phyloP scores from a whole-genome alignment of 352 stramenopile species.

The Pythium phragmitis region DNA sequence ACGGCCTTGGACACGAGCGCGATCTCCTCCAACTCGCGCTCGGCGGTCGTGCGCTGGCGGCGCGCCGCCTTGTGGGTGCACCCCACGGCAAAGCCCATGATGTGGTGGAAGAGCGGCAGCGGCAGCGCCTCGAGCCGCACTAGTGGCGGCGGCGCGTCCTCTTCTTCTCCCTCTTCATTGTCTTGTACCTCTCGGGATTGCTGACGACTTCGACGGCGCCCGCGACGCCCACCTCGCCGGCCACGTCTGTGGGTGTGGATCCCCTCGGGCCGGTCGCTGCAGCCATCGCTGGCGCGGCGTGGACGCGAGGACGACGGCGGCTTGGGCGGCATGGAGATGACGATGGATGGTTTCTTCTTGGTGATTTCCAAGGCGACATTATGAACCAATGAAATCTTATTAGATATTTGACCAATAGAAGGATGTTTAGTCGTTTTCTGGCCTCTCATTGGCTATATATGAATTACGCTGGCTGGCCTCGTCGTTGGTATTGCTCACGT shows the following conservation, averaged over 20 bases:
- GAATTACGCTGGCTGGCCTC: too few relatives aligned
- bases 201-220: not conserved
- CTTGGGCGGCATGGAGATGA: too few relatives aligned
- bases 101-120: slow-evolving; percentile 17
- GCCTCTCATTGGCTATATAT: too few relatives aligned
- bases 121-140: slow-evolving; percentile 7
- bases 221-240: too few relatives aligned
- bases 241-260: not conserved
- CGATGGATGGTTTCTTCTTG: too few relatives aligned
- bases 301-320: not conserved
- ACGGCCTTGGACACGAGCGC: slow-evolving; percentile 12
- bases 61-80: slow-evolving; percentile 5
- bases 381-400: too few relatives aligned
- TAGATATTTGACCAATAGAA: too few relatives aligned
- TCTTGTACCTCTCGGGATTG: not conserved
- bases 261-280: not conserved
- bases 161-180: not conserved
- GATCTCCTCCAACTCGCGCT: slow-evolving; percentile 2
- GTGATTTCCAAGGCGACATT: too few relatives aligned
- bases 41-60: not conserved
- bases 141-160: not conserved
- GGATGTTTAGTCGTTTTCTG: too few relatives aligned
- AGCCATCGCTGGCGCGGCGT: not conserved
- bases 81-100: slow-evolving; percentile 1
- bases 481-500: too few relatives aligned